Base-by-base conservation (phyloP, 768 basidiomycete species). In the Dioszegia aurantiaca region DNA sequence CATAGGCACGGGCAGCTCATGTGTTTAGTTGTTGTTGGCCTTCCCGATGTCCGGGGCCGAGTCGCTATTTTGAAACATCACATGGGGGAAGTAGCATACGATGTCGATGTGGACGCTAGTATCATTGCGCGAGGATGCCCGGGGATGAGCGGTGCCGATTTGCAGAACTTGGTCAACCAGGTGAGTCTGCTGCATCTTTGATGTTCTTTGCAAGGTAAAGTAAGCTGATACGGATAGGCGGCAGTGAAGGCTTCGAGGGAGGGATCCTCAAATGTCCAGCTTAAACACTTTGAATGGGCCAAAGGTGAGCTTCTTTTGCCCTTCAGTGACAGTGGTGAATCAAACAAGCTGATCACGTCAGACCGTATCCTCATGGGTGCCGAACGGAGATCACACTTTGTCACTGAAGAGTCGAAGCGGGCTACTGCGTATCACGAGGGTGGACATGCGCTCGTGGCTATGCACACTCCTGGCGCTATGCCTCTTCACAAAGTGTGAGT, bases 301-400 rank as follows among this genome's bases (percentile, higher is more conserved):
- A 95, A 90, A 81, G 90, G 88, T 59, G 51, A 70, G 44, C 61
- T 16, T n/a, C 17, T 30, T 12, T 12, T 9, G 41, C 19, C 26
- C 23, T 57, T 41, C 47, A 45, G 37, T 57, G 1, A 5, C 12
- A n/a, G n/a, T n/a, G 19, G 17, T 12, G 30, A 24, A 24, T 10
- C n/a, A n/a, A 19, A 11, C 5, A 14, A 19, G 33, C 48, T 51
- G 48, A 51, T 37, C 2, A n/a, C 43, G 24, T 65, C 86, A 88
- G 90, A 94, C 77, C 87, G 90, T 56, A 97, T 98, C 60, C 79
- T 95, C 61, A 93, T 99, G 92, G 95, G 95, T 41, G 90, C 89
- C 8, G 94, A 98, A 77, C 83, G 95, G 61, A 88, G 86, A 79
- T 92, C 88, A 56, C 85, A 87, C 40, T 92, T 85, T 72, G 88